Base-by-base conservation (phyloP, 176 grass and related monocot species). In the Neostapfia colusana region DNA sequence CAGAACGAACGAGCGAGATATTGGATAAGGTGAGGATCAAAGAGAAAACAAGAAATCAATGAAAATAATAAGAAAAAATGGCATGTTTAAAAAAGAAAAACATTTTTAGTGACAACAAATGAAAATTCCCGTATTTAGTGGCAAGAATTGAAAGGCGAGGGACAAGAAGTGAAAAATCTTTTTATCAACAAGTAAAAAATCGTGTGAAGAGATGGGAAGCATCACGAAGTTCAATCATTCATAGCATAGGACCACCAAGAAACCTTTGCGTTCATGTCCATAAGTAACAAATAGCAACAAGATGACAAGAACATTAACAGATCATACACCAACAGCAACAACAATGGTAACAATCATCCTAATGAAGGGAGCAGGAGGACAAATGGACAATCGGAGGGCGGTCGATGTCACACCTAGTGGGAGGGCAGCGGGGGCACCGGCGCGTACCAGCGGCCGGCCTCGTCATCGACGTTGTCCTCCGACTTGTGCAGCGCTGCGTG, bases 381-480 rank as follows among this genome's bases (percentile, higher is more conserved):
- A 81, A 51, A 49, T 4, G 26, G 45, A 76, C 43, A 81, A 51
- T 59, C 6, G 26, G 45, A 76, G 45, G 53, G 23, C 31, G 42
- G 42, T 62, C 21, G 28, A 75, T 69, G 44, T 80, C 72, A 46
- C 65, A 58, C 60, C 70, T 88, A 88, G 75, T 62, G 85, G 25
- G 49, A 48, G 24, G 85, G 74, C 64, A 28, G 75, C 26, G 60
- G 27, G 0, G 85, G 61, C 67, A 89, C 72, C 6, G 91, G 35
- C 2, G 84, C 24, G 44, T 92, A 94, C 95, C 95, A 94, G 63
- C 70, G 78, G 1, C 82, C 89, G 18, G 57, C 70, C 69, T 95
- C 91, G 24, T 89, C 86, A 6, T 88, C 87, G 9, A 67, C 58
- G 69, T 77, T 78, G 45, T 98, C 87, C 56, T 90, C 87, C 28